Evolutionary conservation across 1,139 yeast genomes (phyloP), one percentile per base, ranked within the genome.

Genomic region (Nakaseomyces bracarensis): DNA sequence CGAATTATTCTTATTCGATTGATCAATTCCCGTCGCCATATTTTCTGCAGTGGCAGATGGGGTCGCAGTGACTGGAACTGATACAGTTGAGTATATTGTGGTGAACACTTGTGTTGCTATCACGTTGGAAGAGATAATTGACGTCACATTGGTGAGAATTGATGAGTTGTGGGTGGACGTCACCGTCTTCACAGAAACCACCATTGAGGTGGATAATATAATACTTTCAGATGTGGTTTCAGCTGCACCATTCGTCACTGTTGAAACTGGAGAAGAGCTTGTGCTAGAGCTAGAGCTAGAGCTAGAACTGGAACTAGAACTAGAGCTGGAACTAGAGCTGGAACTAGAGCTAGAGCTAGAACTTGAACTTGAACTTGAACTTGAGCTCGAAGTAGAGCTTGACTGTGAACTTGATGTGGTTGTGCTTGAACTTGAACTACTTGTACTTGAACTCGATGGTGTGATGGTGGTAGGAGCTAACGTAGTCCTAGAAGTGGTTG

Each of bases 181-280:
- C 22, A 60, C 54, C 2, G 63, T 61, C 42, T 42, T 51, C 10
- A 58, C 44, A 2, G 64, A 61, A 39, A 51, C 53, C 3, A 58
- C 44, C 15, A 58, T 42, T 1, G 64, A 58, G 1, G 62, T 57
- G 3, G 36, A 30, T 22, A 18, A 36, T 8, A 48, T 27, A 13
- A 49, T 27, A 2, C 49, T 22, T n/a, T 44, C 29, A 13, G 50
- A 20, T 7, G 51, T 27, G 7, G 54, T 23, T 15, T 23, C 23
- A 3, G 39, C 29, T 2, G 48, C 29, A 3, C 42, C 6, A 3
- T 22, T n/a, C 4, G 37, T 21, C n/a, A n/a, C 11, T 43, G 29
- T 44, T 30, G 23, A 36, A 30, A 8, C 28, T 21, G 21, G 16
- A 15, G 25, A 10, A 15, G 28, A 31, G n/a, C 19, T 21, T 22